These are phyloP conservation scores for Yamagishiella unicocca DNA, from an alignment of 139 green algal genomes.

Conservation along the genomic window DNA sequence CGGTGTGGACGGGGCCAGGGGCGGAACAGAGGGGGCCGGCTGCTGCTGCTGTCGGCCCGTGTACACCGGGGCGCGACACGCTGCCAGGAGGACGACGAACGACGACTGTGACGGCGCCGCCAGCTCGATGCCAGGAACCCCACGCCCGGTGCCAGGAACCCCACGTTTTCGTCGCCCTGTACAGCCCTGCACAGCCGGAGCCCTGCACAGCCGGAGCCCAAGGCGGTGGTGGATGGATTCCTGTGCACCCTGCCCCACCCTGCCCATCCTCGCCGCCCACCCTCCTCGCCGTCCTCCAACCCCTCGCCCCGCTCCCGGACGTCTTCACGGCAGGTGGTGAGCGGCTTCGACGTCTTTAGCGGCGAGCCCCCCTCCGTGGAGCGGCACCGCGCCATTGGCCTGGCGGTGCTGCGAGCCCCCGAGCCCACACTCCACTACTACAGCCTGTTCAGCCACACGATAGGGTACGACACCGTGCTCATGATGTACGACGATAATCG, in stretches of 20 bases:
- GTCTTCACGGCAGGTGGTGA: conserved; percentile 41
- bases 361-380: conserved; percentile 53
- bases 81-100: too few species aligned
- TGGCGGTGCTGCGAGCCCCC: conserved; percentile 65
- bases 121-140: too few species aligned
- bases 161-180: too few species aligned
- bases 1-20: too few species aligned
- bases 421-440: conserved; percentile 77
- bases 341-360: conserved; percentile 61
- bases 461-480: conserved; percentile 73
- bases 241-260: background rate
- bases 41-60: too few species aligned
- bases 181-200: too few species aligned
- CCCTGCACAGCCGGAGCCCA: too few species aligned
- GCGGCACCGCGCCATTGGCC: conserved; percentile 50
- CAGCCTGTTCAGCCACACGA: conserved; percentile 67
- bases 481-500: conserved; percentile 63
- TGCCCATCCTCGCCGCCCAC: background rate
- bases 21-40: too few species aligned
- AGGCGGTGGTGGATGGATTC: too few species aligned
- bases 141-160: too few species aligned
- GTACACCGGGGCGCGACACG: too few species aligned
- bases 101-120: too few species aligned
- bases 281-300: background rate
- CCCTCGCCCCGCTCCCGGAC: background rate